These are phyloP conservation scores for Cryptococcus sp. DNA, from an alignment of 1,284 basidiomycete genomes.

Conservation along the genomic window DNA sequence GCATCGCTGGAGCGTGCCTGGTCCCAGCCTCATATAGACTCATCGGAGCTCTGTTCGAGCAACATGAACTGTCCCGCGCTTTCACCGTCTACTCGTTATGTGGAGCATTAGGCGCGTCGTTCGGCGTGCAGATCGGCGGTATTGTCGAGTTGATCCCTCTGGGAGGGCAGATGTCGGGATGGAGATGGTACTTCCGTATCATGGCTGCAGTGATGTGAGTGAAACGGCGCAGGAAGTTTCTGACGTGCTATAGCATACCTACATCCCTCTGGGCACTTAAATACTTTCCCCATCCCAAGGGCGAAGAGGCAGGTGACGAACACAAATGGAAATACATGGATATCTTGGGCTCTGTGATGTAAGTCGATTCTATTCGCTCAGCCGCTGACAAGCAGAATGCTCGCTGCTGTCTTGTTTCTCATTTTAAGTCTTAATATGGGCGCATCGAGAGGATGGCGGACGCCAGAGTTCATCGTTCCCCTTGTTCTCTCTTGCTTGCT, in stretches of 20 bases:
- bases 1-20: slow-evolving; percentile 31
- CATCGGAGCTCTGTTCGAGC: slow-evolving; percentile 33
- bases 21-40: slow-evolving; percentile 41
- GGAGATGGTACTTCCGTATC: slow-evolving; percentile 49
- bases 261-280: slow-evolving; percentile 19
- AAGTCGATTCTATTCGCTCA: background rate
- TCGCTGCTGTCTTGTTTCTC: slow-evolving; percentile 29
- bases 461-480: slow-evolving; percentile 32
- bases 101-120: slow-evolving; percentile 22
- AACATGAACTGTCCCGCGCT: slow-evolving; percentile 29
- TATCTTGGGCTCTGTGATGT: slow-evolving; percentile 29
- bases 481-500: slow-evolving; percentile 33
- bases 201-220: slow-evolving; percentile 32
- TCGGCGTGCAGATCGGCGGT: slow-evolving; percentile 29
- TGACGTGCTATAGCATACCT: slow-evolving; percentile 4
- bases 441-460: slow-evolving; percentile 30
- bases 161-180: slow-evolving; percentile 33
- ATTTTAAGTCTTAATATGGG: slow-evolving; percentile 40
- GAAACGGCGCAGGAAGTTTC: too few species aligned
- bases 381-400: slow-evolving; percentile 18
- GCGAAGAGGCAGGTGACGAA: slow-evolving; percentile 13
- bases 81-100: slow-evolving; percentile 32
- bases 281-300: slow-evolving; percentile 24
- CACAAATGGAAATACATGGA: slow-evolving; percentile 33
- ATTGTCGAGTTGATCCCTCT: slow-evolving; percentile 38